These are phyloP conservation scores for Nitzschia inconspicua DNA, from an alignment of 108 stramenopile species.

Conservation along the genomic window DNA sequence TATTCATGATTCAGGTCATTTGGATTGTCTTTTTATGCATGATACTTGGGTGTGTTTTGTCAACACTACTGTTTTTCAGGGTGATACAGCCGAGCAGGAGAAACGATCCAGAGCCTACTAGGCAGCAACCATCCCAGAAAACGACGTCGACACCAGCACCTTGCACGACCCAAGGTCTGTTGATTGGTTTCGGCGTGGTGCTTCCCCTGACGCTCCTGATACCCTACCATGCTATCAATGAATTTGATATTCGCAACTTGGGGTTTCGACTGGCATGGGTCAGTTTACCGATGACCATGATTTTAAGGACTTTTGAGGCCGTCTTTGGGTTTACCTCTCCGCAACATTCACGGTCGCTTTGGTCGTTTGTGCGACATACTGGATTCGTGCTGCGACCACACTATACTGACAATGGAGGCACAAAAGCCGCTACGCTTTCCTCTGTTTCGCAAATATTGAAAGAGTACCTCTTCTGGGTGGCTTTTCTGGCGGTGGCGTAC, in stretches of 20 bases:
- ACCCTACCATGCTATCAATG: conserved; percentile 7
- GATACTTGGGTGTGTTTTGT: too few relatives aligned
- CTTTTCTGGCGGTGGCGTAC: neutral
- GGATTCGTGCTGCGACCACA: conserved; percentile 3
- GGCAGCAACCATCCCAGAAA: too few relatives aligned
- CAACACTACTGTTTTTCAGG: too few relatives aligned
- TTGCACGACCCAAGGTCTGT: neutral
- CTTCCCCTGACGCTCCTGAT: conserved; percentile 5
- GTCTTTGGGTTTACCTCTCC: conserved; percentile 5
- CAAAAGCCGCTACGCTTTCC: neutral
- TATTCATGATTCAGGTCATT: too few relatives aligned
- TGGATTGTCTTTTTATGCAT: too few relatives aligned
- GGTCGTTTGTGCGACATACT: neutral
- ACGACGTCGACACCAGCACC: too few relatives aligned
- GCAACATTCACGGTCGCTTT: neutral
- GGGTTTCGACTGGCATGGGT: conserved; percentile 1
- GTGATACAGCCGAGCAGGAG: too few relatives aligned
- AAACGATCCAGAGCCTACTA: too few relatives aligned
- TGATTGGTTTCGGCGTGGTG: conserved; percentile 13
- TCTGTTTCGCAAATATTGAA: neutral
- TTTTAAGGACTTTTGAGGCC: conserved; percentile 10
- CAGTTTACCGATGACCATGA: conserved; percentile 6
- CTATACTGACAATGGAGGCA: neutral
- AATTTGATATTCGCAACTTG: conserved; percentile 5
- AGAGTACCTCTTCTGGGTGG: neutral